These are phyloP conservation scores for Hanseniaspora occidentalis DNA, from an alignment of 805 yeast genomes.

Conservation along the genomic window DNA sequence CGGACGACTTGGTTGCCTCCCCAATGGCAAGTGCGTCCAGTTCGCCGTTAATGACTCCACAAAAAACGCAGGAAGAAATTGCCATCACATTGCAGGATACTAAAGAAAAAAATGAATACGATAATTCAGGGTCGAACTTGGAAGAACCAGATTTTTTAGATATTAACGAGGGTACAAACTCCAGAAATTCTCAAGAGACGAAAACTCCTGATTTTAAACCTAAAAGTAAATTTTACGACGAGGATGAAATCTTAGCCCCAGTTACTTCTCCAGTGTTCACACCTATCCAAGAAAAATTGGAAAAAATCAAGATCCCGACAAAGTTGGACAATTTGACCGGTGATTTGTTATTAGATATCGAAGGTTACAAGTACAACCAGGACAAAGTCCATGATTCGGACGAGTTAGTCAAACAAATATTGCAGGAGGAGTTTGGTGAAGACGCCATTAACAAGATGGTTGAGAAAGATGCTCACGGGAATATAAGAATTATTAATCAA, in stretches of 20 bases:
- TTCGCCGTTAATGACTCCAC: constrained; percentile 38
- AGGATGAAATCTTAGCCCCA: constrained; percentile 2
- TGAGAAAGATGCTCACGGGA: constrained; percentile 54
- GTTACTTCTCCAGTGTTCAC: constrained; percentile 6
- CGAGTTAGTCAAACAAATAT: constrained; percentile 54
- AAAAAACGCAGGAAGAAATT: constrained; percentile 9
- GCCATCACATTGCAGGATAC: constrained; percentile 13
- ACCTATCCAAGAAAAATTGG: constrained; percentile 51
- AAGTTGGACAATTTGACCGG: constrained; percentile 73
- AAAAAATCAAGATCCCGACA: constrained; percentile 70
- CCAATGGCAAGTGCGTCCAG: constrained; percentile 63
- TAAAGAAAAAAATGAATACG: background rate
- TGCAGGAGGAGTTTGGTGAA: constrained; percentile 62
- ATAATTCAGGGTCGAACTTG: constrained; percentile 6
- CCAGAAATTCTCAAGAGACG: background rate
- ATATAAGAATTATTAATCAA: constrained; percentile 40
- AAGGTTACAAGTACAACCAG: constrained; percentile 85
- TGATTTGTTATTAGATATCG: constrained; percentile 82
- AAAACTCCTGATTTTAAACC: background rate
- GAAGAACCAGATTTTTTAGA: constrained; percentile 26
- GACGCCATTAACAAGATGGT: constrained; percentile 32
- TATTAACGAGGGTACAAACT: constrained; percentile 12
- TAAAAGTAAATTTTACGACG: constrained; percentile 3
- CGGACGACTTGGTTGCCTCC: constrained; percentile 68
- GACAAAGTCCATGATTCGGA: constrained; percentile 69